Evolutionary conservation across 2,329 filamentous ascomycete species (phyloP), one percentile per base, ranked within the genome.

Genomic region (Teratosphaeria viscida): DNA sequence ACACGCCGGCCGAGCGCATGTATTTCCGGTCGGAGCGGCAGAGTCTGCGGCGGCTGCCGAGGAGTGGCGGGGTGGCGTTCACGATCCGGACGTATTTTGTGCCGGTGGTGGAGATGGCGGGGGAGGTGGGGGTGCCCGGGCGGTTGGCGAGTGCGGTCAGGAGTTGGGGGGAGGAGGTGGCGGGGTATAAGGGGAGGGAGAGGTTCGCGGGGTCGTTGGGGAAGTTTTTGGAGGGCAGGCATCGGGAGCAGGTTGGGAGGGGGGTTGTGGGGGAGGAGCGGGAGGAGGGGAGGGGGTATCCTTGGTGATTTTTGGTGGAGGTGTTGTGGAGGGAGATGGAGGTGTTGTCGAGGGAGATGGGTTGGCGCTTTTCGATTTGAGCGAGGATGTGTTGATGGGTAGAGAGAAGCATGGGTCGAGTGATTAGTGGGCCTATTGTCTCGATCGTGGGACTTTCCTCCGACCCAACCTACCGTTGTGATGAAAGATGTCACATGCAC

Each of bases 1-100:
- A 90, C 67, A 83, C 82, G 57, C 84, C 86, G 0, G 82, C 95
- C 61, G 75, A 86, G 68, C 77, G 91, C 63, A 89, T 92, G 71
- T 86, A 79, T 69, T 94, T 94, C 73, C 81, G 90, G 16, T 89
- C 85, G 0, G 89, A 92, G 75, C 74, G 89, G 52, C 89, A 92
- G 77, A 83, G 81, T 19, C 69, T 92, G 57, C 76, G 88, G 12
- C 74, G 88, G 55, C 75, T 80, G 29, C 77, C 78, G 3, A 69
- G 74, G 37, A 74, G 74, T 43, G 78, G 78, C 19, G 78, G 73
- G 27, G 74, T 79, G 10, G 82, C 86, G 3, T 92, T 92, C 67
- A 92, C 89, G 0, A 90, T 92, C 56, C 78, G 89, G 12, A 92
- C 89, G 0, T 92, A 92, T 71, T 91, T 92, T 68, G 82, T 85